These are phyloP conservation scores for Chytriomyces sp. DNA, from an alignment of 192 early-diverging fungal genomes.

Conservation along the genomic window DNA sequence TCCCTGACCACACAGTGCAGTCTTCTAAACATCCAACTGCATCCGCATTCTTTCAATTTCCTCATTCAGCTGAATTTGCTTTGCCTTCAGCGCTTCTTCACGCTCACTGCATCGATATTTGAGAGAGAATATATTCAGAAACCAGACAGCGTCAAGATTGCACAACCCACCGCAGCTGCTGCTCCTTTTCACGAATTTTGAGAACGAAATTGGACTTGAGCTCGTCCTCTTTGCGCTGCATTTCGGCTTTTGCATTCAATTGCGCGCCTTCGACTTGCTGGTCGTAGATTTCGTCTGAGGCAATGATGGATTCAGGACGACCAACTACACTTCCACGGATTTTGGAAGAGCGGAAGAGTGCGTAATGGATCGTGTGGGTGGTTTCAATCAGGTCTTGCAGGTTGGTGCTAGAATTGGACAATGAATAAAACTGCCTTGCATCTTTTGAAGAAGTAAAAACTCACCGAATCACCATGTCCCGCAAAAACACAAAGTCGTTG, in stretches of 20 bases:
- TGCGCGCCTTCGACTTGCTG: constrained; percentile 71
- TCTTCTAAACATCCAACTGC: constrained; percentile 32
- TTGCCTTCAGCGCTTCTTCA: constrained; percentile 55
- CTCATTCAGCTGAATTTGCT: constrained; percentile 55
- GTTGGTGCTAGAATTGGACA: constrained; percentile 73
- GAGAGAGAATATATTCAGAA: too few species aligned
- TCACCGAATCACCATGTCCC: constrained; percentile 47
- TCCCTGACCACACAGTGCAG: too few species aligned
- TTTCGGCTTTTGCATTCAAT: constrained; percentile 63
- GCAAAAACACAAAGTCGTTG: constrained; percentile 94
- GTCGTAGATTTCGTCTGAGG: constrained; percentile 82
- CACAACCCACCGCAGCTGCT: constrained; percentile 50
- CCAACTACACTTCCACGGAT: constrained; percentile 66
- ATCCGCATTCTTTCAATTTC: constrained; percentile 56
- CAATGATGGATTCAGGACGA: constrained; percentile 79
- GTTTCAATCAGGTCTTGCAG: constrained; percentile 97
- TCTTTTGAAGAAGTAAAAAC: neutral
- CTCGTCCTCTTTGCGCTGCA: constrained; percentile 76
- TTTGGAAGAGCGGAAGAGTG: constrained; percentile 93
- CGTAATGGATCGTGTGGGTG: constrained; percentile 94
- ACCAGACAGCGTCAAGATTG: too few species aligned
- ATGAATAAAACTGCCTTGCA: constrained; percentile 11
- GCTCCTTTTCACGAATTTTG: constrained; percentile 69
- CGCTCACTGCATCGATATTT: constrained; percentile 40
- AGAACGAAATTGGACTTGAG: constrained; percentile 67